Evolutionary conservation across 2,329 filamentous ascomycete genomes (phyloP).

Genomic region (Colletotrichum eremochloae): DNA sequence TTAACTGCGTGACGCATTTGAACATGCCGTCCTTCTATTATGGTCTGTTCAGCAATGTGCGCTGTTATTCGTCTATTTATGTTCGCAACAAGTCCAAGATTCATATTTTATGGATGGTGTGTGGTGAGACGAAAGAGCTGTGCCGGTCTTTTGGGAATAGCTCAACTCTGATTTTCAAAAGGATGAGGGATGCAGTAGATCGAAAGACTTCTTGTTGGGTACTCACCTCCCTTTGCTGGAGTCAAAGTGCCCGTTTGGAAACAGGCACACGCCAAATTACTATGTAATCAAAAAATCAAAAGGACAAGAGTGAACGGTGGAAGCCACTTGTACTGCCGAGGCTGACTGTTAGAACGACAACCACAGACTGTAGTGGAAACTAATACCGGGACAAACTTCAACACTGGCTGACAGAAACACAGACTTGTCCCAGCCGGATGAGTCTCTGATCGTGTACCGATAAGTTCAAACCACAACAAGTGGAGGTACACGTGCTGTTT

Average conservation of each 20-base stretch:
- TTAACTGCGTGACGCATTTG: neutral
- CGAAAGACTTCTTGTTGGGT: neutral
- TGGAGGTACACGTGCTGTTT: neutral
- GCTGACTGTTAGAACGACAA: neutral
- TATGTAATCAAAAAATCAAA: neutral
- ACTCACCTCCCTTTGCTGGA: neutral
- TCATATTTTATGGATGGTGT: constrained; percentile 10
- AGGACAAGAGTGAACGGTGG: neutral
- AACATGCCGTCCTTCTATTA: constrained; percentile 23
- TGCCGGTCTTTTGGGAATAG: constrained; percentile 4
- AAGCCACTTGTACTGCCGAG: neutral
- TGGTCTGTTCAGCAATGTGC: constrained; percentile 21
- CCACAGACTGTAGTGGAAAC: neutral
- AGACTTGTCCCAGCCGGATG: neutral
- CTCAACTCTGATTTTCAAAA: neutral
- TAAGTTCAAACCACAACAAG: too few species aligned
- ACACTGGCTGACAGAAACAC: neutral
- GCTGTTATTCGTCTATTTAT: constrained; percentile 19
- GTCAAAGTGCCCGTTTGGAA: neutral
- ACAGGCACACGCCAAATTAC: neutral
- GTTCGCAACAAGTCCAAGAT: constrained; percentile 26
- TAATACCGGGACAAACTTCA: neutral
- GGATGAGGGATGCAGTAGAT: neutral
- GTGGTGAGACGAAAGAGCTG: neutral
- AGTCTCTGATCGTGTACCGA: neutral